Evolutionary conservation across 495 filamentous ascomycete species (phyloP), one percentile per base, ranked within the genome.

Genomic region (Saxispiralis lemnorum): DNA sequence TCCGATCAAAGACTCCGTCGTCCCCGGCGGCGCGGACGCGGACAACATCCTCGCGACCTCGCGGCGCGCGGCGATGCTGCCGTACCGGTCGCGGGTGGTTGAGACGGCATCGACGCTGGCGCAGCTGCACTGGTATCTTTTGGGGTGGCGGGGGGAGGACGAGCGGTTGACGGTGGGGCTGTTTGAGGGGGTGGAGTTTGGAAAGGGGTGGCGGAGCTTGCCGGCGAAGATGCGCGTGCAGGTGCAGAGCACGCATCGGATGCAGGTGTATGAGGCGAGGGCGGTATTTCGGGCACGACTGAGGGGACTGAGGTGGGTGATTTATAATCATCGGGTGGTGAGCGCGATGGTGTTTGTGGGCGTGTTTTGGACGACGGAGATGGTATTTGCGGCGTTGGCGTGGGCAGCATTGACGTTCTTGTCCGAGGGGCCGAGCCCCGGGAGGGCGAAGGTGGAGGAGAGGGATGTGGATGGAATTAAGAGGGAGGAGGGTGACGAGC

Each of bases 311-410:
- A 57, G 73, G 44, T 87, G 81, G 78, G 53, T 83, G 20, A 93
- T 97, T 82, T 87, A 83, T 48, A 72, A 79, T 17, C 77, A 83
- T 62, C 74, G 77, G 31, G 46, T 87, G 21, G 56, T 75, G 1
- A 73, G 74, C 10, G 83, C 84, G 48, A 32, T 81, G 0, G 48
- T 80, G 1, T 79, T 79, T 42, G 81, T 73, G 3, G 61, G 55
- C 2, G 35, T 71, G 19, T 94, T 95, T 58, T 95, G 85, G 87
- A 58, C 56, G 7, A 63, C 71, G 1, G 81, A 81, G 50, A 67
- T 93, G 61, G 35, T 69, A 0, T 76, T 75, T 24, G 66, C 73
- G 46, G 58, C 64, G 6, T 1, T 79, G 1, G 70, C 63, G 0
- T 89, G 79, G 78, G 43, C 70, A 1, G 31, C 68, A 2, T 48